Percentiles rank a stretch among this genome's conserved stretches.
Conservation (phyloP, 2,329 filamentous ascomycete genomes). For the Cladobotryum mycophilum region DNA sequence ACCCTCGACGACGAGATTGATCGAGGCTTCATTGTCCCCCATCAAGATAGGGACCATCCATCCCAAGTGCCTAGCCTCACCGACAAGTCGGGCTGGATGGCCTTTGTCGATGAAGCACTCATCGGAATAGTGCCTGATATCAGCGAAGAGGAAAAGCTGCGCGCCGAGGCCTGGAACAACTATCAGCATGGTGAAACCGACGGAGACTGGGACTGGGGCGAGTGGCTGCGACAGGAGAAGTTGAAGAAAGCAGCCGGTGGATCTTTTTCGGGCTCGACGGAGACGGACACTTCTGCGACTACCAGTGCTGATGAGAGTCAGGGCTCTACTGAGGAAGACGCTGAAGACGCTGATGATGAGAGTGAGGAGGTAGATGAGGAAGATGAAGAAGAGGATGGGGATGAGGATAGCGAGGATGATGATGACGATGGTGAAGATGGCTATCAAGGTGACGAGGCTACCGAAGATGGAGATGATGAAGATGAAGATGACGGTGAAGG, state of each 20-base stretch:
- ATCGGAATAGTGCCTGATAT: slow-evolving; percentile 18
- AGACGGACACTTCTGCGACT: too few relatives aligned
- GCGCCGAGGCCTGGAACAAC: slow-evolving; percentile 19
- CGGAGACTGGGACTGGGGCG: slow-evolving; percentile 17
- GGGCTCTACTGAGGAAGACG: background rate
- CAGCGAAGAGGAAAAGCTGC: slow-evolving; percentile 19
- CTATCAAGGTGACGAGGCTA: background rate
- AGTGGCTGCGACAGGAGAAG: slow-evolving; percentile 16
- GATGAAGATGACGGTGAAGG: slow-evolving; percentile 1
- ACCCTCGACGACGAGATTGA: slow-evolving; percentile 27
- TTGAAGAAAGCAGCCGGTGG: background rate
- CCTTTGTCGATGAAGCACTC: slow-evolving; percentile 22
- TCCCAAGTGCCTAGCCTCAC: slow-evolving; percentile 13
- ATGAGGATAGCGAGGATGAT: too few relatives aligned
- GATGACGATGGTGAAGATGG: background rate
- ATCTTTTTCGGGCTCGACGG: too few relatives aligned
- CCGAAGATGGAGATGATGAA: background rate
- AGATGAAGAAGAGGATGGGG: background rate
- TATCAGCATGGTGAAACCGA: slow-evolving; percentile 14
- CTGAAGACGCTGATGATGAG: slow-evolving; percentile 11
- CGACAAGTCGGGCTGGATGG: slow-evolving; percentile 20
- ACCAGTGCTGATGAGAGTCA: background rate
- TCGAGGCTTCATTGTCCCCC: slow-evolving; percentile 26
- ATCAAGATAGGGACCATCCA: slow-evolving; percentile 10
- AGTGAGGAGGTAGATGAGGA: slow-evolving; percentile 1